These are phyloP conservation scores for Hypoxylon intermedium DNA, from an alignment of 495 filamentous ascomycete species.

Conservation along the genomic window DNA sequence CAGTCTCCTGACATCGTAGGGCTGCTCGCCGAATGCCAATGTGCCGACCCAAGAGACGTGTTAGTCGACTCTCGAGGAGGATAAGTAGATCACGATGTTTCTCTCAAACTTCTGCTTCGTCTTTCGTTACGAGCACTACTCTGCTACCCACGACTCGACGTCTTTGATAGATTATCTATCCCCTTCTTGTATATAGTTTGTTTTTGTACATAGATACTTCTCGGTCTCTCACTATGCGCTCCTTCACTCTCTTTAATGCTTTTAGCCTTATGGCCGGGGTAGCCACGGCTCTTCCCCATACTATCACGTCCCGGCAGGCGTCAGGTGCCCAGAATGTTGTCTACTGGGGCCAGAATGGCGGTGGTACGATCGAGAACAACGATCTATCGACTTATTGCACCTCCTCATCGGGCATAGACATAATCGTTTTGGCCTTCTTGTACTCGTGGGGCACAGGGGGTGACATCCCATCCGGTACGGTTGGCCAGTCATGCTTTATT, in stretches of 20 bases:
- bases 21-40: neutral
- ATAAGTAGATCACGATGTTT: constrained; percentile 30
- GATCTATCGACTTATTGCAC: constrained; percentile 53
- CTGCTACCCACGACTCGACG: constrained; percentile 1
- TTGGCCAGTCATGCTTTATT: constrained; percentile 51
- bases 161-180: constrained; percentile 23
- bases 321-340: constrained; percentile 47
- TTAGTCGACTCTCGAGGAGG: constrained; percentile 8
- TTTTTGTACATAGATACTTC: constrained; percentile 35
- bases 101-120: constrained; percentile 15
- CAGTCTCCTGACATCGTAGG: constrained; percentile 38
- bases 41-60: constrained; percentile 2
- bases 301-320: constrained; percentile 32
- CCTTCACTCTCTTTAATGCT: constrained; percentile 34
- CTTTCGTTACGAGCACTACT: constrained; percentile 17
- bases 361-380: constrained; percentile 50
- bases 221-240: constrained; percentile 40
- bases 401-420: constrained; percentile 50
- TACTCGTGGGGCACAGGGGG: constrained; percentile 48
- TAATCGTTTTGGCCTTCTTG: constrained; percentile 63
- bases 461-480: constrained; percentile 46
- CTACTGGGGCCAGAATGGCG: constrained; percentile 56
- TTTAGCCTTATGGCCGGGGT: constrained; percentile 43
- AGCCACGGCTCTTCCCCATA: constrained; percentile 42
- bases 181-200: constrained; percentile 32